Evolutionary conservation across 2,329 filamentous ascomycete species (phyloP).

Genomic region (Fusarium clavum): DNA sequence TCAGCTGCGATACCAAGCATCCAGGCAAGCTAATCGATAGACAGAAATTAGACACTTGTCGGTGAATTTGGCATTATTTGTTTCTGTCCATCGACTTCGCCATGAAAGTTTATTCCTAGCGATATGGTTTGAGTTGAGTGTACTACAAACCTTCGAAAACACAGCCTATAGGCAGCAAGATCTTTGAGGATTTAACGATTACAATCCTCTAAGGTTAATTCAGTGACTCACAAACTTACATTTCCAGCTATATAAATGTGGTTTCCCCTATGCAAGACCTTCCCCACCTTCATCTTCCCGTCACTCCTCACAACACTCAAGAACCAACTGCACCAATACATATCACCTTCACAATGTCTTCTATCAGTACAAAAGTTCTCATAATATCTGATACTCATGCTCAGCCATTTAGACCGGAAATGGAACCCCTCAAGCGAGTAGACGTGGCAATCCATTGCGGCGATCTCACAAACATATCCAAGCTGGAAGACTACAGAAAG

Average conservation of each 20-base stretch:
- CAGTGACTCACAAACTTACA: background rate
- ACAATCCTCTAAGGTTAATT: background rate
- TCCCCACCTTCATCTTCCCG: background rate
- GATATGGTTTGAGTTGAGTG: background rate
- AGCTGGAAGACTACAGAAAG: conserved; percentile 53
- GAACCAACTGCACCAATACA: background rate
- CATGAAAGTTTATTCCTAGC: background rate
- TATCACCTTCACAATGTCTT: background rate
- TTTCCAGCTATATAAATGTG: background rate
- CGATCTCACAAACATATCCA: conserved; percentile 60
- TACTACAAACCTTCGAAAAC: background rate
- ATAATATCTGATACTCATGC: conserved; percentile 40
- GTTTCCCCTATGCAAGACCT: no score
- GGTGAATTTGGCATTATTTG: no score
- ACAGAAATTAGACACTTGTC: background rate
- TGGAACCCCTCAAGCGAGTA: conserved; percentile 1
- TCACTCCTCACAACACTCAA: background rate
- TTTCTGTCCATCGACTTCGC: background rate
- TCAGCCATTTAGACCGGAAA: background rate
- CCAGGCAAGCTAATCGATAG: rapidly evolving
- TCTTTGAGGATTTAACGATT: background rate
- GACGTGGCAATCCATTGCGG: conserved; percentile 64
- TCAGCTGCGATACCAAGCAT: rapidly evolving
- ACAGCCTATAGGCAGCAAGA: background rate
- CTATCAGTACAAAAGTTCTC: conserved; percentile 25